Evolutionary conservation across 306 rosid genomes (phyloP), one percentile per base, ranked within the genome.

Genomic region (Cucurbita ficifolia): DNA sequence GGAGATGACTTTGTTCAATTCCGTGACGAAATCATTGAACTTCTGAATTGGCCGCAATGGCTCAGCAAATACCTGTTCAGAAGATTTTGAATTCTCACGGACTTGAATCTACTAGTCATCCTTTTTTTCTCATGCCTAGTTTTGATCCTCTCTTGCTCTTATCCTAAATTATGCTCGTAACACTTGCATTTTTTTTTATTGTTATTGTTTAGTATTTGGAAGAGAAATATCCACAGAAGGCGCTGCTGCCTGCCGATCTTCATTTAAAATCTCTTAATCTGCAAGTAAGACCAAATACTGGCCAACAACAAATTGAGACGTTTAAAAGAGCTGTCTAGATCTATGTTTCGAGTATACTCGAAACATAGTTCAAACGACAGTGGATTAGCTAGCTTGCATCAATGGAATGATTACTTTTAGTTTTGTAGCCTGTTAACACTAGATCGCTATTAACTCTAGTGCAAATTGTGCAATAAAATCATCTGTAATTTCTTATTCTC

Each of bases 261-360:
- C 75, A 35, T 76, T 73, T 78, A 38, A 78, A 78, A 79, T 82
- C 85, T 85, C 83, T 78, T 51, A 80, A 81, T 79, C 83, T 85
- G 49, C 86, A 83, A 84, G 89, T 85, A 72, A 75, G 61, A 18
- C 42, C 68, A 71, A 71, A 35, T 18, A 33, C 10, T 45, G 69
- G 11, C 7, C 24, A 46, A 7, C 14, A 48, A 22, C 45, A 14
- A 70, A 70, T 49, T n/a, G 74, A 16, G 17, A 29, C 4, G 12
- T 8, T 22, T 22, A 14, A 70, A 70, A 70, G 16, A 29, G 74
- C 74, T 70, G 24, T 70, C 9, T 70, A 18, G 22, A 69, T 22
- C 58, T 29, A 16, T 69, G 39, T 49, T 29, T 69, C 29, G 54
- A 69, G 16, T 7, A 29, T 69, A 24, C 22, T 24, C 24, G 8